phyloP scores from a whole-genome alignment of 257 asterid genomes.

The Gentiana straminea region DNA sequence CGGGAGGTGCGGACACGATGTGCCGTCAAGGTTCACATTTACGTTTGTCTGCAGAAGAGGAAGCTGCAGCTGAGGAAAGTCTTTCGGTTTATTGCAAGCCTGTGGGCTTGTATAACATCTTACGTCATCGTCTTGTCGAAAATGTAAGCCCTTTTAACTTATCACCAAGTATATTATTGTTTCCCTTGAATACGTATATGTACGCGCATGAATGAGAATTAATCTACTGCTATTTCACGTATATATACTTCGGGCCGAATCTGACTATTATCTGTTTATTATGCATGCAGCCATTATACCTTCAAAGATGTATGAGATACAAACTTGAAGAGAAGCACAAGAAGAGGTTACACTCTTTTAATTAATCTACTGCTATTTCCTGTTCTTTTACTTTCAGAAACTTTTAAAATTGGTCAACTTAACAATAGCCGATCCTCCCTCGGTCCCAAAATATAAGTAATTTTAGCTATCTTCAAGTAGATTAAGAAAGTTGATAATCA shows the following conservation, averaged over 20 bases:
- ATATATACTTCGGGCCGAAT: neutral
- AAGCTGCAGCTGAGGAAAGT: constrained; percentile 91
- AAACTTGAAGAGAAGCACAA: constrained; percentile 75
- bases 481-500: too few relatives aligned
- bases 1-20: constrained; percentile 75
- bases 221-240: too few relatives aligned
- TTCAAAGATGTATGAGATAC: constrained; percentile 76
- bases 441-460: too few relatives aligned
- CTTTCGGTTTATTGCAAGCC: constrained; percentile 92
- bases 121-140: constrained; percentile 77
- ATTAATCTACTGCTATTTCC: too few relatives aligned
- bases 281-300: constrained; percentile 70
- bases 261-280: constrained; percentile 23
- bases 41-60: constrained; percentile 84
- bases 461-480: too few relatives aligned
- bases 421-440: too few relatives aligned
- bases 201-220: too few relatives aligned
- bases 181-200: neutral
- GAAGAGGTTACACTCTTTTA: constrained; percentile 38
- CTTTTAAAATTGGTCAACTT: too few relatives aligned
- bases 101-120: constrained; percentile 83
- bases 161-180: neutral
- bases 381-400: too few relatives aligned
- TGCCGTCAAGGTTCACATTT: constrained; percentile 86
- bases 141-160: constrained; percentile 37